Conservation (phyloP, 352 stramenopile genomes). For the Pythium vanterpoolii region DNA sequence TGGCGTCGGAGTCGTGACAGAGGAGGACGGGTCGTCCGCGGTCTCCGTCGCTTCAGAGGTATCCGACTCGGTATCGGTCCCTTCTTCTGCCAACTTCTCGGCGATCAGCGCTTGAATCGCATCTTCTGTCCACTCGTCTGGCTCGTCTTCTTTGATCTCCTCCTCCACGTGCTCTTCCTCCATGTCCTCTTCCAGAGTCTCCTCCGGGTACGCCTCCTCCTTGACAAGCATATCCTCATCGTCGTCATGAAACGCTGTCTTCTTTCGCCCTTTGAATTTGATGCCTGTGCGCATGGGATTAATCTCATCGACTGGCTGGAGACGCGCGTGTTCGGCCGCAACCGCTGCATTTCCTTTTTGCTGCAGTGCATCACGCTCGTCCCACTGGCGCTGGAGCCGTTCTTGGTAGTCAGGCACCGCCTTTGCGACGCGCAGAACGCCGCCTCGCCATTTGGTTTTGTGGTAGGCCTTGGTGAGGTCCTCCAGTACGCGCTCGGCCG, state of each 20-base stretch:
- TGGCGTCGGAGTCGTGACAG: background rate
- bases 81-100: background rate
- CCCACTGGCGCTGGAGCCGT: conserved; percentile 43
- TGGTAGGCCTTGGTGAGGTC: conserved; percentile 63
- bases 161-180: conserved; percentile 15
- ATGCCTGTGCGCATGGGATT: conserved; percentile 23
- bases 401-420: conserved; percentile 48
- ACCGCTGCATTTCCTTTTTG: conserved; percentile 6
- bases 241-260: conserved; percentile 26
- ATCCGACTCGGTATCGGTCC: conserved; percentile 14
- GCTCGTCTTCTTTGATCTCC: conserved; percentile 12
- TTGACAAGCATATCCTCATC: background rate
- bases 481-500: conserved; percentile 28
- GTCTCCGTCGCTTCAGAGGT: conserved; percentile 17
- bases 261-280: conserved; percentile 26
- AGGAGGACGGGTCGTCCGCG: background rate
- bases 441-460: conserved; percentile 70
- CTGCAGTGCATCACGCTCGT: conserved; percentile 12
- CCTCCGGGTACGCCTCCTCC: conserved; percentile 6
- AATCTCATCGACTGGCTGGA: background rate
- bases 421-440: conserved; percentile 52
- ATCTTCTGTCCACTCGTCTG: conserved; percentile 19
- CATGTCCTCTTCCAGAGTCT: conserved; percentile 4
- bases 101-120: conserved; percentile 10
- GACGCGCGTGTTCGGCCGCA: background rate